phyloP scores from a whole-genome alignment of 2,329 filamentous ascomycete genomes.

The Alternaria sp. region DNA sequence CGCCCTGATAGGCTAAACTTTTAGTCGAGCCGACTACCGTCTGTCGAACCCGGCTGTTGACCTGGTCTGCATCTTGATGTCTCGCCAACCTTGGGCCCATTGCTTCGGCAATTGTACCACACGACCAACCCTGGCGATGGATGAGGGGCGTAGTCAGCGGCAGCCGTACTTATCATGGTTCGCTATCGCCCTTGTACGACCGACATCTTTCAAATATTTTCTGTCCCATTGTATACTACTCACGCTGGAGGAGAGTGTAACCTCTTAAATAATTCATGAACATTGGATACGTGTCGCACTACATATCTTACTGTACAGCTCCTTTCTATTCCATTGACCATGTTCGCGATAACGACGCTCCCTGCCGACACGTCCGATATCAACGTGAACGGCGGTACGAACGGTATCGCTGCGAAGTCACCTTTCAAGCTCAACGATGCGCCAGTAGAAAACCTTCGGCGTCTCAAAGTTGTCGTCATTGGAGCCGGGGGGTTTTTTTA shows the following conservation, averaged over 20 bases:
- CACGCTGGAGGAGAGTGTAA: constrained; percentile 16
- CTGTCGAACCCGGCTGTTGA: constrained; percentile 7
- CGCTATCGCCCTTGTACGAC: constrained; percentile 10
- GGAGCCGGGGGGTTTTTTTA: too few species aligned
- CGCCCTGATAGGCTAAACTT: constrained; percentile 25
- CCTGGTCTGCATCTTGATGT: constrained; percentile 9
- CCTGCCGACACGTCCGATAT: constrained; percentile 31
- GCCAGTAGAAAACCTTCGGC: constrained; percentile 55
- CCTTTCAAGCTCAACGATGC: constrained; percentile 49
- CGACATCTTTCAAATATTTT: constrained; percentile 7
- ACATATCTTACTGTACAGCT: neutral
- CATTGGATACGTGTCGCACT: constrained; percentile 15
- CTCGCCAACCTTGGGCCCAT: constrained; percentile 8
- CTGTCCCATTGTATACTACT: constrained; percentile 25
- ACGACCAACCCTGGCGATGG: constrained; percentile 1
- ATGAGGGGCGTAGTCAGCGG: constrained; percentile 5
- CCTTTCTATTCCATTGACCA: constrained; percentile 17
- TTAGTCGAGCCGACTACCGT: constrained; percentile 16
- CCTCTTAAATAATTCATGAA: constrained; percentile 17
- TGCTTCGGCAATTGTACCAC: constrained; percentile 29
- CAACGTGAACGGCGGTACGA: constrained; percentile 17
- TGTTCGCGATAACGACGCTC: constrained; percentile 46
- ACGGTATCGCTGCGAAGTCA: constrained; percentile 15
- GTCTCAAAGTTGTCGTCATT: constrained; percentile 56
- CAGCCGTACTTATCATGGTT: constrained; percentile 11